Evolutionary conservation across 495 filamentous ascomycete genomes (phyloP).

Genomic region (Sporormia fimetaria): DNA sequence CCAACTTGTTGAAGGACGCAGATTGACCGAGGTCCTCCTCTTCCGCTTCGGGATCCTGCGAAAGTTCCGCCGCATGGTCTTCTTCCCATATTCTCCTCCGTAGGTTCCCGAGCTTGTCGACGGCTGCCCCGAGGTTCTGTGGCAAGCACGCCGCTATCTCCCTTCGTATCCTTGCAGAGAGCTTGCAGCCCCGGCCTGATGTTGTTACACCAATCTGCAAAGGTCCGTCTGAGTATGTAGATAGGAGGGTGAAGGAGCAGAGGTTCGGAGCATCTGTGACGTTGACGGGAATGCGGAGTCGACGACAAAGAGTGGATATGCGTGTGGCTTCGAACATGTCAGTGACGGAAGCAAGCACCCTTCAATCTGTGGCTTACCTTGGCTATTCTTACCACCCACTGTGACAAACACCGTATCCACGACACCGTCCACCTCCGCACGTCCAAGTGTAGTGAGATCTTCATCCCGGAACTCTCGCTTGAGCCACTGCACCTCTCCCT

Average conservation of each 20-base stretch:
- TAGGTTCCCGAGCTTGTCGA: constrained; percentile 65
- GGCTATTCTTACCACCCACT: constrained; percentile 40
- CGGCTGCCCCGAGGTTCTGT: constrained; percentile 66
- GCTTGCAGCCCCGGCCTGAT: constrained; percentile 88
- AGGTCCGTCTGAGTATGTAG: constrained; percentile 79
- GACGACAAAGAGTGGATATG: constrained; percentile 64
- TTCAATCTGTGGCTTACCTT: constrained; percentile 35
- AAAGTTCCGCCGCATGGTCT: constrained; percentile 46
- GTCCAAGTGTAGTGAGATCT: constrained; percentile 66
- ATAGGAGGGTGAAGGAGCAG: constrained; percentile 84
- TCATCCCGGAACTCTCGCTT: constrained; percentile 55
- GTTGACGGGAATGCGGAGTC: constrained; percentile 82
- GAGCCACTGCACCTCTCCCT: constrained; percentile 61
- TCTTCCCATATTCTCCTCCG: constrained; percentile 69
- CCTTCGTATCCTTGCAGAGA: constrained; percentile 78
- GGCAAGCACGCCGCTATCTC: constrained; percentile 78
- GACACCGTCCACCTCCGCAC: constrained; percentile 63
- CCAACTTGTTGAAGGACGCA: constrained; percentile 73
- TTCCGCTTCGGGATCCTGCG: constrained; percentile 46
- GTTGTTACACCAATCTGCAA: constrained; percentile 94
- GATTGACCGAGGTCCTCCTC: constrained; percentile 82
- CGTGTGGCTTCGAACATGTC: constrained; percentile 40
- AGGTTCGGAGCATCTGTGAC: constrained; percentile 77
- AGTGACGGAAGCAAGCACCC: constrained; percentile 1
- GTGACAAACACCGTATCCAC: constrained; percentile 94